A percentile compares a stretch with the other conserved stretches of the same genome.
phyloP scores from a whole-genome alignment of 2,329 filamentous ascomycete genomes.

The Ophiocordyceps camponoti-floridani region DNA sequence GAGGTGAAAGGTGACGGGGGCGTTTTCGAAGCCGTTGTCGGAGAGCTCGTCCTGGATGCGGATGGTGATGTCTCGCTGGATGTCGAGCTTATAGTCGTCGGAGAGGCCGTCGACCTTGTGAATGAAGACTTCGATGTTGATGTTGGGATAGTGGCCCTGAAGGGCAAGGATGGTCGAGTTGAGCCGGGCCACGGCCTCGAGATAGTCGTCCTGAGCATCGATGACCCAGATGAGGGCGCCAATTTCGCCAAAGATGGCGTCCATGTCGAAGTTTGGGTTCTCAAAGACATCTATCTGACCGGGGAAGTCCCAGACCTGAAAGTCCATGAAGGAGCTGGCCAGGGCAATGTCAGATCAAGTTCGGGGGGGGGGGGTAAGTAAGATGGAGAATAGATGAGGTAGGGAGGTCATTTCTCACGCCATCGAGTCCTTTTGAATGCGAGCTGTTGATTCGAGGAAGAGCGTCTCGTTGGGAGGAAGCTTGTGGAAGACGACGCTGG shows the following conservation, averaged over 20 bases:
- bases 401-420: slow-evolving; percentile 45
- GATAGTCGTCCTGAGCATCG: slow-evolving; percentile 93
- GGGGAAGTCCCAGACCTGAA: slow-evolving; percentile 95
- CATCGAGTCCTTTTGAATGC: slow-evolving; percentile 88
- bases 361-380: neutral
- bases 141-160: slow-evolving; percentile 73
- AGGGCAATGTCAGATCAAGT: too few species aligned
- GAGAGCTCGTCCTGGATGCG: slow-evolving; percentile 91
- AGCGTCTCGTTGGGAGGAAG: slow-evolving; percentile 89
- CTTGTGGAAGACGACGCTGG: slow-evolving; percentile 98
- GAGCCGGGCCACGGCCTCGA: slow-evolving; percentile 73
- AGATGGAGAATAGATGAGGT: neutral
- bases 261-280: slow-evolving; percentile 75
- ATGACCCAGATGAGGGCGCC: slow-evolving; percentile 97
- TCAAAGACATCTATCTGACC: slow-evolving; percentile 83
- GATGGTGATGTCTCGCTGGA: slow-evolving; percentile 91
- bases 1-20: slow-evolving; percentile 84
- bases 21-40: slow-evolving; percentile 84
- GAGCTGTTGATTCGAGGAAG: slow-evolving; percentile 85
- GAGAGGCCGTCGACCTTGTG: slow-evolving; percentile 97
- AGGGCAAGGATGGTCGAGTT: slow-evolving; percentile 81
- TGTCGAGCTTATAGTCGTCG: slow-evolving; percentile 91
- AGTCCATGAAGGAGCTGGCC: slow-evolving; percentile 89
- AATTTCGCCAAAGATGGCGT: slow-evolving; percentile 84
- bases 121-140: slow-evolving; percentile 97